Evolutionary conservation across 2,329 filamentous ascomycete genomes (phyloP).

Genomic region (Hypoxylon sp.): DNA sequence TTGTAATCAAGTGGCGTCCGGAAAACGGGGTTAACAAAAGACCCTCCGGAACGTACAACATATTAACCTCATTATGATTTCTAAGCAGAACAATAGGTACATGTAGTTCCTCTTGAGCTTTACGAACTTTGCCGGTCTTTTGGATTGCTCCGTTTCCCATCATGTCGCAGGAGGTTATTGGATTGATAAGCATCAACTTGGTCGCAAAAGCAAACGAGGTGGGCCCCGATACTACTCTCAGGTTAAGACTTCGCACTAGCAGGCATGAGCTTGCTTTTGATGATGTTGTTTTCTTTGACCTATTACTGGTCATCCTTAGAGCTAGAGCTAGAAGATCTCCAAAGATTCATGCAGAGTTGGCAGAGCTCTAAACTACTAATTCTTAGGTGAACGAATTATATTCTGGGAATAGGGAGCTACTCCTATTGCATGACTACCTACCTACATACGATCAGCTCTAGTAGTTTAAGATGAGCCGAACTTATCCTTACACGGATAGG

Average conservation of each 20-base stretch:
- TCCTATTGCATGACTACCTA: not conserved
- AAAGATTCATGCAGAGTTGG: no score
- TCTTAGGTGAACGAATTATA: not conserved
- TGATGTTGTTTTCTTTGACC: no score
- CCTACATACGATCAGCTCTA: constrained; percentile 4
- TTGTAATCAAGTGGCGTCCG: no score
- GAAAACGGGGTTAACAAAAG: no score
- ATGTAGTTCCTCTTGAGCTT: not conserved
- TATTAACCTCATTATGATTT: constrained; percentile 20
- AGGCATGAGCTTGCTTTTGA: no score
- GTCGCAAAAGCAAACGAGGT: no score
- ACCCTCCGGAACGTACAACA: no score
- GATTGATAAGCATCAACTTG: constrained; percentile 18
- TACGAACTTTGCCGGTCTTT: constrained; percentile 5
- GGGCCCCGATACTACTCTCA: no score
- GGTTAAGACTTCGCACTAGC: no score
- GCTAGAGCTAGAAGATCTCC: no score
- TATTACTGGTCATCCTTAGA: no score
- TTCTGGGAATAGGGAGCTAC: not conserved
- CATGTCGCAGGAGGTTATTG: not conserved
- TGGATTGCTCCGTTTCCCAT: constrained; percentile 11
- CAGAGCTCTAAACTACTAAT: no score
- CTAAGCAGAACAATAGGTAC: constrained; percentile 20
- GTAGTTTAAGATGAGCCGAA: not conserved
- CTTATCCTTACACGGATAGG: not conserved